Evolutionary conservation across 2,329 filamentous ascomycete species (phyloP), one percentile per base, ranked within the genome.

Genomic region (Colletotrichum godetiae): DNA sequence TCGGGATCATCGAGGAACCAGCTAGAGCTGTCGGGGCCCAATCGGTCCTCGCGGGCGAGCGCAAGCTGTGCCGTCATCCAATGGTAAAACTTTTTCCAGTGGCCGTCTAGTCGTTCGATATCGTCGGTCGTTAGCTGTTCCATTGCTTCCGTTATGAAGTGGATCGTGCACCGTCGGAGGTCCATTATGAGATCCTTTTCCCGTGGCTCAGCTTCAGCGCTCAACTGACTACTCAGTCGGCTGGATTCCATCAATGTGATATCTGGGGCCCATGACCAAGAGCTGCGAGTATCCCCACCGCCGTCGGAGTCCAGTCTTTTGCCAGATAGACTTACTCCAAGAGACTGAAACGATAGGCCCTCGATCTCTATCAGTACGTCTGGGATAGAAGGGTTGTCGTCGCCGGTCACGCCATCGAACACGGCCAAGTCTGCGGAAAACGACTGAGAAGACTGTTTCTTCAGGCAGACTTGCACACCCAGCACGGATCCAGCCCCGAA

Each of bases 381-480:
- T 13, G 8, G n/a, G 52, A 22, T 55, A 12, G 52, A 55, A 13
- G 22, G 52, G 22, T 24, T 12, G 3, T 55, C 22, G 52, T 55
- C 22, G 52, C 24, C 24, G n/a, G 85, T 84, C 19, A 24, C n/a
- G 52, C 52, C 22, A 24, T 27, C 22, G 12, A 55, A 57, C 12
- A 55, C 52, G 52, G 22, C 80, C 81, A 75, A 24, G 52, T 55
- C 22, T 55, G 52, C 22, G 22, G 22, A 55, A 24, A 55, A 55
- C n/a, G 52, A 55, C 22, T 29, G 52, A 55, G 52, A 55, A 24
- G 52, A 24, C 22, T 55, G n/a, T 12, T 55, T 55, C 52, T 55
- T 55, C 22, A 55, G 7, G 7, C 52, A 55, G 52, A 27, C 52
- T 55, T 55, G 22, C 52, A 22, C 22, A 55, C 22, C 22, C 22